phyloP scores from a whole-genome alignment of 108 stramenopile genomes.

The Cyclostephanos invisitatus region DNA sequence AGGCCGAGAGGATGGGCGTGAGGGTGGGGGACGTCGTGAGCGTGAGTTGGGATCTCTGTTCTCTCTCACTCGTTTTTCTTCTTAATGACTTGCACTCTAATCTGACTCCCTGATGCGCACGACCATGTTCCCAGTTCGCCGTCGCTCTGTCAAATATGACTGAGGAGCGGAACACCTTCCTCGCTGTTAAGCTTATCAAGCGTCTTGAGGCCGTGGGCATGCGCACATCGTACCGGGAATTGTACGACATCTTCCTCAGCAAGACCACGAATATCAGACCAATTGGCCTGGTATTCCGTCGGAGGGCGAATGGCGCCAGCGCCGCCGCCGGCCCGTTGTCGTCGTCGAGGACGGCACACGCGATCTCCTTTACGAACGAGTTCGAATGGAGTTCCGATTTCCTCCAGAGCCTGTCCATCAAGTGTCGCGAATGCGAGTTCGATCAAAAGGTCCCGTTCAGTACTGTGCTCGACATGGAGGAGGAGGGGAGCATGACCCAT shows the following conservation, averaged over 20 bases:
- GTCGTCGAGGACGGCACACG: background rate
- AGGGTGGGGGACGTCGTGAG: slow-evolving; percentile 44
- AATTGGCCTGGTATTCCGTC: slow-evolving; percentile 45
- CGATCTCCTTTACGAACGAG: slow-evolving; percentile 21
- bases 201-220: slow-evolving; percentile 49
- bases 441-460: slow-evolving; percentile 27
- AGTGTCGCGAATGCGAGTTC: slow-evolving; percentile 46
- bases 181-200: slow-evolving; percentile 47
- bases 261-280: slow-evolving; percentile 41
- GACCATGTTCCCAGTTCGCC: slow-evolving; percentile 25
- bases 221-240: slow-evolving; percentile 47
- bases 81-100: too few species aligned
- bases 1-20: slow-evolving; percentile 39
- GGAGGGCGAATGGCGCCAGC: slow-evolving; percentile 11
- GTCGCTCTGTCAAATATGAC: slow-evolving; percentile 42
- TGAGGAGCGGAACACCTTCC: slow-evolving; percentile 24
- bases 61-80: background rate
- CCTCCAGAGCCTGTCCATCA: slow-evolving; percentile 29
- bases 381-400: slow-evolving; percentile 48
- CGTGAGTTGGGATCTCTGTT: slow-evolving; percentile 26
- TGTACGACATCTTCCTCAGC: slow-evolving; percentile 46
- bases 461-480: background rate
- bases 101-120: background rate
- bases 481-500: slow-evolving; percentile 5
- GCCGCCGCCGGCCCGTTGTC: background rate